phyloP scores from a whole-genome alignment of 2,329 filamentous ascomycete species.

The Macrophomina pseudophaseolina region DNA sequence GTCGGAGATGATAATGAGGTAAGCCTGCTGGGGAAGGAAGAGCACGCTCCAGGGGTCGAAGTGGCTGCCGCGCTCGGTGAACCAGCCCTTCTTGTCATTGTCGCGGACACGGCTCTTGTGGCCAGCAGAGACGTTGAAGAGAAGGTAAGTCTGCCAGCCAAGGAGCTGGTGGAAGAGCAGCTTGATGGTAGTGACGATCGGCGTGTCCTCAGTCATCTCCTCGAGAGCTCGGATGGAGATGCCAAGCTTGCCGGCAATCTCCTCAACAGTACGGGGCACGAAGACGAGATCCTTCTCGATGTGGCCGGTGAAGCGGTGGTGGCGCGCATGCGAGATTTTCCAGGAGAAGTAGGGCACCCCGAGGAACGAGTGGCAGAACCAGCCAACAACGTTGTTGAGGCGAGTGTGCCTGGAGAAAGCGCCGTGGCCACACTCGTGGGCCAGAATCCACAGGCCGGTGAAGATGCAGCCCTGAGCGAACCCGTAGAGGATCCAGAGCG shows the following conservation, averaged over 20 bases:
- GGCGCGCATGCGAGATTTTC: conserved; percentile 72
- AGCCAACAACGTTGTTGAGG: conserved; percentile 68
- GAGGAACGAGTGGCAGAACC: conserved; percentile 68
- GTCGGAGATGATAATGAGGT: conserved; percentile 64
- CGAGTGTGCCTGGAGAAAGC: conserved; percentile 64
- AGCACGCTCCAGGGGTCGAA: conserved; percentile 67
- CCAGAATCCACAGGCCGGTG: conserved; percentile 73
- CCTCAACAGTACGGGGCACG: conserved; percentile 36
- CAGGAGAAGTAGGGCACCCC: conserved; percentile 75
- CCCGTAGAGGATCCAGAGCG: conserved; percentile 64
- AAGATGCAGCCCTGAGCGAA: conserved; percentile 69
- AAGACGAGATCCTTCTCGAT: conserved; percentile 66
- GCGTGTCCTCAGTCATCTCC: conserved; percentile 62
- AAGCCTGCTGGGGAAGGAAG: conserved; percentile 63
- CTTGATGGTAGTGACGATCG: conserved; percentile 59
- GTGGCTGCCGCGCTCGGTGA: conserved; percentile 48
- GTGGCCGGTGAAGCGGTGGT: conserved; percentile 72
- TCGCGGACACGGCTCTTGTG: conserved; percentile 24
- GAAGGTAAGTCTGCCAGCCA: conserved; percentile 68
- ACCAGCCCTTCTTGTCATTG: conserved; percentile 24
- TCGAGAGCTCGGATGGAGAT: conserved; percentile 42
- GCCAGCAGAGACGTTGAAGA: conserved; percentile 55
- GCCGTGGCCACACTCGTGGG: conserved; percentile 73
- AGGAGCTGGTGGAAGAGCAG: conserved; percentile 67
- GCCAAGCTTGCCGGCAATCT: conserved; percentile 23